Base-by-base conservation (phyloP, 2,329 filamentous ascomycete species). In the Talaromyces sp. region DNA sequence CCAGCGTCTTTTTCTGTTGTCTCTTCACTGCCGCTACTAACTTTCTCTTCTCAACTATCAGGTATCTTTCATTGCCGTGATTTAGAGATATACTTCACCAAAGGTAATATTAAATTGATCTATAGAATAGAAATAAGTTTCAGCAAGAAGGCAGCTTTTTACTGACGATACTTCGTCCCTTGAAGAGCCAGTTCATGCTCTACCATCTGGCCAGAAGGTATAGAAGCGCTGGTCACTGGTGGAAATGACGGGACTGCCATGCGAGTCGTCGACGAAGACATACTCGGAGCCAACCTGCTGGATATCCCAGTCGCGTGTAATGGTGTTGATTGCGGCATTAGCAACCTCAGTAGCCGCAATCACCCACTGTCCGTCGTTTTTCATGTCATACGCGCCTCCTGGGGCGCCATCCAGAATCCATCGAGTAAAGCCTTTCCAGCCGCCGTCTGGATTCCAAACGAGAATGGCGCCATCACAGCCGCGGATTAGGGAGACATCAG, bases 191-290 rank as follows among this genome's bases (percentile, higher is more conserved):
- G 2, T 21, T 26, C 9, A 21, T 19, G 56, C 43, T 6, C 56
- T 43, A 8, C 56, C 56, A 6, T 57, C 56, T 1, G 56, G 56
- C 56, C 56, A 57, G 43, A 32, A 57, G 21, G 56, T 35, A 32
- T 43, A 57, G 21, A 57, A 57, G 3, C 56, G 56, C 46, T 57
- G 56, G 14, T 57, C 51, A 1, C 43, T 43, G 10, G 56, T 57
- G n/a, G 56, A 57, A 38, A 57, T 57, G 9, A 57, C 56, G 35
- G 56, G 56, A 43, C 43, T 57, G 19, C 56, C 56, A 12, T 57
- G 56, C 4, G 43, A 24, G 35, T 57, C 56, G 12, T 57, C 56
- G 3, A 57, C 56, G 3, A 51, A 57, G 29, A 57, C 56, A 31
- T 57, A 57, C 1, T 57, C 26, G 12, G 29, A 11, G 29, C 56